phyloP scores from a whole-genome alignment of 495 filamentous ascomycete species.

The Penicillium pancosmium region DNA sequence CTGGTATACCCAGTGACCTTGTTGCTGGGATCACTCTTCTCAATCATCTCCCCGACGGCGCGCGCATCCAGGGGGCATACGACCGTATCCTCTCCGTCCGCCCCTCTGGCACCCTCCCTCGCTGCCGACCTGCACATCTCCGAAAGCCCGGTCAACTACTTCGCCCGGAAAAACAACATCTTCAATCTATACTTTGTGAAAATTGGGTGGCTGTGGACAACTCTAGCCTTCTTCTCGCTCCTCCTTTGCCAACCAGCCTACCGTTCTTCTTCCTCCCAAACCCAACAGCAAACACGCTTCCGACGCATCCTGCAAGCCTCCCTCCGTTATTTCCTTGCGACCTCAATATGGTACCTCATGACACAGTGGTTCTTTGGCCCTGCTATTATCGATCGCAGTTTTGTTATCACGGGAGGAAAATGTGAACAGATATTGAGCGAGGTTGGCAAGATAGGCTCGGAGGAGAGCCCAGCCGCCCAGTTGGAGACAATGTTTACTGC shows the following conservation, averaged over 20 bases:
- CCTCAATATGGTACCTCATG: conserved; percentile 71
- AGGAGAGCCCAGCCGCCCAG: conserved; percentile 28
- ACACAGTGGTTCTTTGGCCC: conserved; percentile 98
- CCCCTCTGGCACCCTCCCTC: conserved; percentile 56
- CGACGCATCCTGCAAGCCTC: conserved; percentile 48
- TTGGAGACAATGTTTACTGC: conserved; percentile 63
- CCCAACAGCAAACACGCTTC: conserved; percentile 27
- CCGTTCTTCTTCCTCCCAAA: conserved; percentile 16
- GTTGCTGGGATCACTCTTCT: conserved; percentile 77
- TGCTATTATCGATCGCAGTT: conserved; percentile 82
- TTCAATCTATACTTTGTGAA: conserved; percentile 94
- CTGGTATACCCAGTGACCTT: conserved; percentile 79
- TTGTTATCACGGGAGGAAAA: conserved; percentile 76
- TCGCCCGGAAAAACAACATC: conserved; percentile 87
- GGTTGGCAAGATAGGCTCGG: conserved; percentile 25
- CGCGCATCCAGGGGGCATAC: conserved; percentile 30
- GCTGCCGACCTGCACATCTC: conserved; percentile 45
- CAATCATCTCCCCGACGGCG: conserved; percentile 70
- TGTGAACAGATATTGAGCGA: conserved; percentile 56
- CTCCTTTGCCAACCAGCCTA: conserved; percentile 59
- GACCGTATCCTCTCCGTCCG: conserved; percentile 48
- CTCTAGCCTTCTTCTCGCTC: conserved; percentile 66
- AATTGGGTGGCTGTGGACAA: conserved; percentile 90
- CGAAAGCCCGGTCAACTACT: conserved; percentile 67
- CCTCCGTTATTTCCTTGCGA: conserved; percentile 70